phyloP scores from a whole-genome alignment of 495 filamentous ascomycete genomes.

The Aspergillus ostianus region DNA sequence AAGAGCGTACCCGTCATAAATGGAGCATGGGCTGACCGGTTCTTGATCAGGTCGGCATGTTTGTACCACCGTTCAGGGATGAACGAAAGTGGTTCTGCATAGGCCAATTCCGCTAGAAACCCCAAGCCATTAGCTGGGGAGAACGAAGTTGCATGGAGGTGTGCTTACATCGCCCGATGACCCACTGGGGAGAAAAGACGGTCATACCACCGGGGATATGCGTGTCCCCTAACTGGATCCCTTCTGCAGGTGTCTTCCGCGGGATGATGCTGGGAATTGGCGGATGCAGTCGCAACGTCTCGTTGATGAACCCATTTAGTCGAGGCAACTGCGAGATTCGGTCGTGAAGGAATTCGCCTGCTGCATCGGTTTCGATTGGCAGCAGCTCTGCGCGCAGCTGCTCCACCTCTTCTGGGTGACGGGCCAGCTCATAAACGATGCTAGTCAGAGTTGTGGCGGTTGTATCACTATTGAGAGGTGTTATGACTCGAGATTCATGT shows the following conservation, averaged over 20 bases:
- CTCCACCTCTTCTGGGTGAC: slow-evolving; percentile 18
- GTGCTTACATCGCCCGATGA: slow-evolving; percentile 26
- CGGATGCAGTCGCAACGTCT: slow-evolving; percentile 48
- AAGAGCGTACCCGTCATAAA: slow-evolving; percentile 15
- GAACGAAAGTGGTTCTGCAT: slow-evolving; percentile 20
- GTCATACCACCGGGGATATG: slow-evolving; percentile 41
- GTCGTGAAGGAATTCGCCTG: background rate
- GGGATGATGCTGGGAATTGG: slow-evolving; percentile 36
- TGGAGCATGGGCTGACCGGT: slow-evolving; percentile 15
- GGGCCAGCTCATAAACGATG: slow-evolving; percentile 37
- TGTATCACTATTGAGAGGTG: slow-evolving; percentile 31
- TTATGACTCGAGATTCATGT: no score
- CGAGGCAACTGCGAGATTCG: slow-evolving; percentile 26
- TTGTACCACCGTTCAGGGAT: slow-evolving; percentile 55
- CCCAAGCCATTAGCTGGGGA: no score
- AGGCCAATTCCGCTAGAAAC: no score
- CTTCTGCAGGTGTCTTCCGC: slow-evolving; percentile 43
- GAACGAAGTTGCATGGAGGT: background rate
- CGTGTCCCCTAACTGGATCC: slow-evolving; percentile 38
- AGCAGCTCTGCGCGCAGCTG: slow-evolving; percentile 27
- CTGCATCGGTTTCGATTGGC: background rate
- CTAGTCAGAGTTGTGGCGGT: slow-evolving; percentile 34
- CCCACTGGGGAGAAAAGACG: slow-evolving; percentile 36
- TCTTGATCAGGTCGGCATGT: slow-evolving; percentile 25
- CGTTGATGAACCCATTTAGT: slow-evolving; percentile 50